Percentiles rank a stretch among this genome's conserved stretches.
These are phyloP conservation scores for Lodderomyces metapsilosis DNA, from an alignment of 1,139 yeast genomes.

Conservation along the genomic window DNA sequence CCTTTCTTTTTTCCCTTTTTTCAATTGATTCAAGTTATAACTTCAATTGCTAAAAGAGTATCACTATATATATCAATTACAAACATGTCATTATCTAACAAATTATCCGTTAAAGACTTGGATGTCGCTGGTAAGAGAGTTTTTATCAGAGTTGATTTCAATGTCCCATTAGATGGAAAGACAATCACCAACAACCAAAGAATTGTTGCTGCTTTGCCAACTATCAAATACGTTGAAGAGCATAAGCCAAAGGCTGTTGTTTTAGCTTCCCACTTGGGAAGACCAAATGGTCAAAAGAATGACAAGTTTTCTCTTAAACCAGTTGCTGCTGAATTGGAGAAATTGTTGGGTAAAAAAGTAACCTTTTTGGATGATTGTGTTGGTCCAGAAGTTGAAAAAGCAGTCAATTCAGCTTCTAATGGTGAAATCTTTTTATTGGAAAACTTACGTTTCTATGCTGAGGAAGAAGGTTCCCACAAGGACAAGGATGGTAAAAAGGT, in stretches of 20 bases:
- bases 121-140: slow-evolving; percentile 86
- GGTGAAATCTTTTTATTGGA: slow-evolving; percentile 84
- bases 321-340: slow-evolving; percentile 80
- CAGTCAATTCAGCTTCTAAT: slow-evolving; percentile 63
- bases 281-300: slow-evolving; percentile 90
- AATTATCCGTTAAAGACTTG: slow-evolving; percentile 88
- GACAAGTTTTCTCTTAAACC: slow-evolving; percentile 89
- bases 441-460: slow-evolving; percentile 96
- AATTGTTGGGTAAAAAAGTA: slow-evolving; percentile 66
- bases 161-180: slow-evolving; percentile 94
- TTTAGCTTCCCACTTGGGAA: slow-evolving; percentile 94
- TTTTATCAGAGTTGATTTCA: slow-evolving; percentile 95
- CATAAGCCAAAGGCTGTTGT: slow-evolving; percentile 86
- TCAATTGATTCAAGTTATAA: slow-evolving; percentile 4
- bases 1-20: slow-evolving; percentile 3
- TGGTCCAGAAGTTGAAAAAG: slow-evolving; percentile 79
- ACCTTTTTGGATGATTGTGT: slow-evolving; percentile 84
- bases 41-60: slow-evolving; percentile 10
- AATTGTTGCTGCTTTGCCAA: slow-evolving; percentile 97
- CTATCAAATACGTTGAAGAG: slow-evolving; percentile 88
- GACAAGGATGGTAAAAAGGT: slow-evolving; percentile 80
- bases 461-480: slow-evolving; percentile 82
- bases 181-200: slow-evolving; percentile 98
- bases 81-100: slow-evolving; percentile 83
- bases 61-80: neutral